Evolutionary conservation across 495 filamentous ascomycete genomes (phyloP).

Genomic region (Penicillium canescens): DNA sequence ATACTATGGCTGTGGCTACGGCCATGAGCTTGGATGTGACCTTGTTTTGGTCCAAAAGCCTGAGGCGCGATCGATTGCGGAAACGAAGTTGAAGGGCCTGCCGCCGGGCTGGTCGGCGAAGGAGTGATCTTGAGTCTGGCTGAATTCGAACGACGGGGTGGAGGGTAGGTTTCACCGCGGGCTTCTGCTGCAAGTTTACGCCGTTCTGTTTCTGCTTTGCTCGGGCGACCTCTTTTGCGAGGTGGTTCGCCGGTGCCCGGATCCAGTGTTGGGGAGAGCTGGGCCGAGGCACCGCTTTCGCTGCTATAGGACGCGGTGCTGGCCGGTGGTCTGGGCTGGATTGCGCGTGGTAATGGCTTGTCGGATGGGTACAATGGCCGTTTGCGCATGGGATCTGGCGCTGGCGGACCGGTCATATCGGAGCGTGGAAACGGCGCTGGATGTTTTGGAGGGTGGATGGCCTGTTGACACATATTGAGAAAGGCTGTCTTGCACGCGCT

Average conservation of each 20-base stretch:
- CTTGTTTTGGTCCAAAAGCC: too few relatives aligned
- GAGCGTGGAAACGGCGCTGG: slow-evolving; percentile 17
- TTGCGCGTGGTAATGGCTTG: slow-evolving; percentile 40
- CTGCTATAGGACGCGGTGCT: slow-evolving; percentile 39
- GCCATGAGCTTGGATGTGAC: too few relatives aligned
- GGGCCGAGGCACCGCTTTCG: slow-evolving; percentile 39
- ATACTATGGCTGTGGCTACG: too few relatives aligned
- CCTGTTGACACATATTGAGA: slow-evolving; percentile 33
- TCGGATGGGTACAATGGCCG: slow-evolving; percentile 36
- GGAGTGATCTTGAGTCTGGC: slow-evolving; percentile 33
- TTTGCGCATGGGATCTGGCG: slow-evolving; percentile 34
- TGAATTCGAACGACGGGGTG: slow-evolving; percentile 32
- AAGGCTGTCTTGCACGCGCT: slow-evolving; percentile 45
- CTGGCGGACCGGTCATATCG: slow-evolving; percentile 21
- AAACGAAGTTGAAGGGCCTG: too few relatives aligned
- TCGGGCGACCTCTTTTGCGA: slow-evolving; percentile 62
- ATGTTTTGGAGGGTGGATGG: slow-evolving; percentile 17
- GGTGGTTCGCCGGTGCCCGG: slow-evolving; percentile 37
- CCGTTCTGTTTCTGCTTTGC: slow-evolving; percentile 55
- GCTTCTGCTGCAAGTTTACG: slow-evolving; percentile 52
- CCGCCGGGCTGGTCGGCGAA: slow-evolving; percentile 34
- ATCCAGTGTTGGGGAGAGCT: slow-evolving; percentile 38
- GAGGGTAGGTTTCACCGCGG: slow-evolving; percentile 51
- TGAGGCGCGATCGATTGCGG: too few relatives aligned
- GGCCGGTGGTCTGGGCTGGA: slow-evolving; percentile 41